A percentile compares a stretch with the other conserved stretches of the same genome.
Conservation (phyloP, 2,329 filamentous ascomycete species). For the Mariannaea elegans region DNA sequence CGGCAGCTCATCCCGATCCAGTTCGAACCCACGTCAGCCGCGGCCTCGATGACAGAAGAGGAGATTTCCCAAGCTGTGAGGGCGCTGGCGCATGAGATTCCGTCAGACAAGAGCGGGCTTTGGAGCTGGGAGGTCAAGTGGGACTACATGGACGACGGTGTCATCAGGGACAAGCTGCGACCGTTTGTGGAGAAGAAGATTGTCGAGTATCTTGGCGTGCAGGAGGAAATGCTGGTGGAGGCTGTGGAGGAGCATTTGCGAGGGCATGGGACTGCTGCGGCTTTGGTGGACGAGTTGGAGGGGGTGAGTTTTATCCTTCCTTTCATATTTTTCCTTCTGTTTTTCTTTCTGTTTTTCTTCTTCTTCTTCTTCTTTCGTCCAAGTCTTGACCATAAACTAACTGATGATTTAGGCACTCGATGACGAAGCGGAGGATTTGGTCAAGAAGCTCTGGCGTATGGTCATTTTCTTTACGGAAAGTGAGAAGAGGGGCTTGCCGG, state of each 20-base stretch:
- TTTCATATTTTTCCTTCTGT: not conserved
- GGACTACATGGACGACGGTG: conserved; percentile 84
- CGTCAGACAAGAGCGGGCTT: conserved; percentile 82
- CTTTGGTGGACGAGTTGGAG: conserved; percentile 84
- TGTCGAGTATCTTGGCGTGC: conserved; percentile 93
- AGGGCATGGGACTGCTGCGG: conserved; percentile 77
- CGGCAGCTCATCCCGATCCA: conserved; percentile 84
- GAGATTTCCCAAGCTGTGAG: conserved; percentile 84
- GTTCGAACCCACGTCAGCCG: conserved; percentile 74
- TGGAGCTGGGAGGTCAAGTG: conserved; percentile 96
- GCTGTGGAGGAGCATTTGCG: conserved; percentile 89
- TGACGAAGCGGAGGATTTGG: conserved; percentile 91
- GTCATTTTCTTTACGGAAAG: conserved; percentile 97
- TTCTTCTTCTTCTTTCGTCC: too few species aligned
- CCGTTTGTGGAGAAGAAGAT: conserved; percentile 99
- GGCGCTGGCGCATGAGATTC: conserved; percentile 88
- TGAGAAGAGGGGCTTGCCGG: conserved; percentile 86
- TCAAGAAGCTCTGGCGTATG: conserved; percentile 98
- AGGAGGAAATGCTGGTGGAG: conserved; percentile 95
- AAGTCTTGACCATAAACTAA: conserved; percentile 23
- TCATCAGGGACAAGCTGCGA: conserved; percentile 85
- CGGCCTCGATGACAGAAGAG: conserved; percentile 78
- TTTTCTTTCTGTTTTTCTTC: conserved; percentile 5
- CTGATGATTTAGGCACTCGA: conserved; percentile 75
- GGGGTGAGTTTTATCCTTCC: conserved; percentile 65